Evolutionary conservation across 768 basidiomycete species (phyloP).

Genomic region (Agaricus subrufescens): DNA sequence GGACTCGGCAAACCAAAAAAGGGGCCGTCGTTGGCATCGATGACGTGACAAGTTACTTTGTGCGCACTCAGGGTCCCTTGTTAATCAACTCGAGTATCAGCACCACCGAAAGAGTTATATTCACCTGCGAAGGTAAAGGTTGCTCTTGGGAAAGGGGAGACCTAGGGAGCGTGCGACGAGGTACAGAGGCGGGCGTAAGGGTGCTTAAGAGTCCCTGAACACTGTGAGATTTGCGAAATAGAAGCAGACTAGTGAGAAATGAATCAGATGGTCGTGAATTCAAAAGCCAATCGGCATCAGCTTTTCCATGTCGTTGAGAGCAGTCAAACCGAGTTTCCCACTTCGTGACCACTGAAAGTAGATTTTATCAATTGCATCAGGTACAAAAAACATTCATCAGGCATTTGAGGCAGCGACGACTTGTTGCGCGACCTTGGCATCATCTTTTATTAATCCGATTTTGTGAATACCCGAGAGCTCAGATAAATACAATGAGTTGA

Average conservation of each 20-base stretch:
- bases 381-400: too few species aligned
- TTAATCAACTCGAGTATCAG: too few species aligned
- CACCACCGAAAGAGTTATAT: neutral
- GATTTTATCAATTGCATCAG: too few species aligned
- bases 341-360: too few species aligned
- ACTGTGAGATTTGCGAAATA: constrained; percentile 15
- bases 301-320: too few species aligned
- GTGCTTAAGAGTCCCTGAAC: neutral
- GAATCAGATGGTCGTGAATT: neutral
- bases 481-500: neutral
- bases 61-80: too few species aligned
- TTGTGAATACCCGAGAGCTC: too few species aligned
- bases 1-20: neutral
- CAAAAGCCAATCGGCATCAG: constrained; percentile 12
- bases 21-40: neutral
- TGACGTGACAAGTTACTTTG: too few species aligned
- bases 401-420: too few species aligned
- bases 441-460: too few species aligned
- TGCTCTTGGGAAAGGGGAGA: constrained; percentile 3
- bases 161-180: neutral
- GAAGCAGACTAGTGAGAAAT: constrained; percentile 21
- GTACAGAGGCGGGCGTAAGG: neutral
- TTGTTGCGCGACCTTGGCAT: too few species aligned
- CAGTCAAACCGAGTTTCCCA: too few species aligned
- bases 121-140: neutral